phyloP scores from a whole-genome alignment of 2,329 filamentous ascomycete species.

The Biscogniauxia mediterranea region DNA sequence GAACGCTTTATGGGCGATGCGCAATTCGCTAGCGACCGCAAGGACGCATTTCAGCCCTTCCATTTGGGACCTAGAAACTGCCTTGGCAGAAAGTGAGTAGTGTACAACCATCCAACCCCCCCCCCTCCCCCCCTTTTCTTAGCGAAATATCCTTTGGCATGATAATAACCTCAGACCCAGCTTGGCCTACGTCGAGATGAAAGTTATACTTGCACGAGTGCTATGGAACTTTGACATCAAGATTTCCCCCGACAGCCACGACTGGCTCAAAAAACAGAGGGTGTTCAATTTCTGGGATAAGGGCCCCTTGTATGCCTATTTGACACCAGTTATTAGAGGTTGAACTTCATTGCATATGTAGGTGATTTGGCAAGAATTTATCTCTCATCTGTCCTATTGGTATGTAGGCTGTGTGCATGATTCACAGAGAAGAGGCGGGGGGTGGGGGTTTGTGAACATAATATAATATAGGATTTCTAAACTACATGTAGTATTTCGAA shows the following conservation, averaged over 20 bases:
- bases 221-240: slow-evolving; percentile 46
- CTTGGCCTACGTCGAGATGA: slow-evolving; percentile 48
- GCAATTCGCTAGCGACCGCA: slow-evolving; percentile 28
- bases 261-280: slow-evolving; percentile 37
- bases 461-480: too few relatives aligned
- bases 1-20: slow-evolving; percentile 37
- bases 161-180: slow-evolving; percentile 13
- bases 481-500: too few relatives aligned
- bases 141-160: not conserved
- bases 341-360: slow-evolving; percentile 1
- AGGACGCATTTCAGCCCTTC: slow-evolving; percentile 36
- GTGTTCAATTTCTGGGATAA: slow-evolving; percentile 35
- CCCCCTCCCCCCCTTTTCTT: too few relatives aligned
- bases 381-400: too few relatives aligned
- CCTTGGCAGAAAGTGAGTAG: slow-evolving; percentile 41
- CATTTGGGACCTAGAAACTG: slow-evolving; percentile 38
- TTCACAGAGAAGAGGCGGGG: too few relatives aligned
- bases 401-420: too few relatives aligned
- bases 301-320: slow-evolving; percentile 22
- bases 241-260: slow-evolving; percentile 30
- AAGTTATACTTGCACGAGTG: slow-evolving; percentile 43
- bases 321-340: slow-evolving; percentile 19
- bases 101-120: not conserved
- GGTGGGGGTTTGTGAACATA: too few relatives aligned
- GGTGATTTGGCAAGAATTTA: too few relatives aligned